Conservation (phyloP, 2,329 filamentous ascomycete species). For the Paraphoma chrysanthemicola region DNA sequence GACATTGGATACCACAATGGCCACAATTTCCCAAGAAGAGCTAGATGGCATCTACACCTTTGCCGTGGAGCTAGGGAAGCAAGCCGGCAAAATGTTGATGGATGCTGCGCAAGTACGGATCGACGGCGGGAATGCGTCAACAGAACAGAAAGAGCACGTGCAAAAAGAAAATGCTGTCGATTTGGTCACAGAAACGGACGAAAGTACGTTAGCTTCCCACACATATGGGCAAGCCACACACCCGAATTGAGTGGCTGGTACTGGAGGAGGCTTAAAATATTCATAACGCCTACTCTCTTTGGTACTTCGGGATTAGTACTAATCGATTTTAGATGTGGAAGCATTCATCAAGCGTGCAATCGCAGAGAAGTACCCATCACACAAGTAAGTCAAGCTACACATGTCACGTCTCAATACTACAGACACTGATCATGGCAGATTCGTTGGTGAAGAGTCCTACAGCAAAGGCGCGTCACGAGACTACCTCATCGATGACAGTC, state of each 20-base stretch:
- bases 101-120: slow-evolving; percentile 67
- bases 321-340: slow-evolving; percentile 68
- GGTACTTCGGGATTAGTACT: not conserved
- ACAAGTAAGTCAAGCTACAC: slow-evolving; percentile 60
- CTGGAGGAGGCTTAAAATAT: too few relatives aligned
- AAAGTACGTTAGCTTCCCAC: slow-evolving; percentile 57
- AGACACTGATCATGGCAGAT: slow-evolving; percentile 54
- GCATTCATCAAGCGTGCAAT: slow-evolving; percentile 71
- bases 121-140: slow-evolving; percentile 40
- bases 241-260: too few relatives aligned
- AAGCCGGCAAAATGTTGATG: slow-evolving; percentile 72
- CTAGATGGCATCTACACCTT: slow-evolving; percentile 73
- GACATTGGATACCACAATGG: slow-evolving; percentile 25
- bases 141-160: slow-evolving; percentile 50
- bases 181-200: slow-evolving; percentile 78
- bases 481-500: slow-evolving; percentile 69
- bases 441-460: slow-evolving; percentile 80
- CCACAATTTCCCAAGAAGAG: slow-evolving; percentile 49
- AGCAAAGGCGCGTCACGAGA: slow-evolving; percentile 70
- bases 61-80: slow-evolving; percentile 72
- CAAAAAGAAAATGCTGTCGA: slow-evolving; percentile 81
- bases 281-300: not conserved
- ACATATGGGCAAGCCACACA: too few relatives aligned
- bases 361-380: slow-evolving; percentile 65
- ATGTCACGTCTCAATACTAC: not conserved